Base-by-base conservation (phyloP, 2,329 filamentous ascomycete species). In the Xylaria digitata region DNA sequence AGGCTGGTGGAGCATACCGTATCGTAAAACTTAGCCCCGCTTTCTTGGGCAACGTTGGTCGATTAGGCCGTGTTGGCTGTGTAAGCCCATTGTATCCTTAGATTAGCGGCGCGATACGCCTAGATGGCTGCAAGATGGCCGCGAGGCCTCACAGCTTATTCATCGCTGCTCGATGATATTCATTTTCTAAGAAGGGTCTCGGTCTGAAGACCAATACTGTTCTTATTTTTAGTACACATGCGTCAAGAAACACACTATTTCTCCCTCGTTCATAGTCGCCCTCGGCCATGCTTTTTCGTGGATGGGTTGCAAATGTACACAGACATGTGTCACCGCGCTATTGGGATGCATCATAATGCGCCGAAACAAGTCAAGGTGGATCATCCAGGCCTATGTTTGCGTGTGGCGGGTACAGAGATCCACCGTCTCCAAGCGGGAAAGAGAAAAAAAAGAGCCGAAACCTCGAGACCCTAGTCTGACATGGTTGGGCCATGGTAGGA, bases 311-410 rank as follows among this genome's bases (percentile, higher is more conserved):
- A 53, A 58, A 59, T 54, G 53, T 53, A 45, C 42, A 37, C 56
- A 23, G 45, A 61, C 61, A 68, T 68, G 62, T 68, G 66, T 61
- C 57, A 65, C 66, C 40, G 58, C 62, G 54, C 54, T 43, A 65
- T 58, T 65, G 64, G 65, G 58, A 61, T 32, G 37, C 49, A 59
- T 60, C 46, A 49, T 43, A 48, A 42, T 62, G 49, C 54, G 63
- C 61, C 52, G 62, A 50, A 65, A 68, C 58, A 56, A 49, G 32
- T 55, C 56, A 49, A 34, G 63, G 63, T 68, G 66, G 54, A 66
- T 68, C 62, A 59, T 42, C 46, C n/a, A 32, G 40, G 56, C 42
- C n/a, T 21, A 32, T 60, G 21, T 55, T 50, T 59, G 30, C 52
- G 56, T 53, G 52, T 59, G 45, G 57, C 42, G 42, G 62, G 49